These are phyloP conservation scores for Cladosporium sp. DNA, from an alignment of 2,329 filamentous ascomycete species.

Conservation along the genomic window DNA sequence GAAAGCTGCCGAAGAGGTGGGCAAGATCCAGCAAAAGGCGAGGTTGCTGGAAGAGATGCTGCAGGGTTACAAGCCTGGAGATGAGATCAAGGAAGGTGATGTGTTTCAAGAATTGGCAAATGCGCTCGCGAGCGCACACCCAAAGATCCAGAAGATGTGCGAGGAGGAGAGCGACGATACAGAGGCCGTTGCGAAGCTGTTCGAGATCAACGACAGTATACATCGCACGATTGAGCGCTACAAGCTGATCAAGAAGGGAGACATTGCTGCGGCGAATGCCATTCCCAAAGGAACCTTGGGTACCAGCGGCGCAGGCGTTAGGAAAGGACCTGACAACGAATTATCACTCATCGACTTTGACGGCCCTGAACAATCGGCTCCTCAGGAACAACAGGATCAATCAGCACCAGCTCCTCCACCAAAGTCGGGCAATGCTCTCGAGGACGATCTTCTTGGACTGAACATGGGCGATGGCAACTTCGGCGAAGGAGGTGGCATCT, in stretches of 20 bases:
- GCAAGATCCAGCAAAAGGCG: constrained; percentile 93
- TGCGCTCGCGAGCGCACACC: constrained; percentile 86
- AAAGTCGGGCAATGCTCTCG: constrained; percentile 62
- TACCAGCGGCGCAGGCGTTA: constrained; percentile 59
- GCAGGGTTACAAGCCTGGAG: constrained; percentile 75
- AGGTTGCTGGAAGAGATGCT: constrained; percentile 88
- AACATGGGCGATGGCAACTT: constrained; percentile 71
- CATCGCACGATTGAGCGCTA: constrained; percentile 94
- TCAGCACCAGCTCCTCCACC: constrained; percentile 39
- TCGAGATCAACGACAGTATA: constrained; percentile 99
- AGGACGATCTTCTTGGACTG: constrained; percentile 86
- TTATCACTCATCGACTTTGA: constrained; percentile 93
- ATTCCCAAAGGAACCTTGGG: constrained; percentile 78
- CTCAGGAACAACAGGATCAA: constrained; percentile 20
- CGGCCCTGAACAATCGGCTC: constrained; percentile 52
- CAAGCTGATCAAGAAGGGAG: constrained; percentile 92
- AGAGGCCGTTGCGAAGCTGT: constrained; percentile 88
- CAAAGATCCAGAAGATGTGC: constrained; percentile 99
- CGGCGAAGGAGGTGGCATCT: constrained; percentile 75
- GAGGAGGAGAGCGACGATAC: constrained; percentile 97
- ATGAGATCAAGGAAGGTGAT: constrained; percentile 68
- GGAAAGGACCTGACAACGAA: constrained; percentile 68
- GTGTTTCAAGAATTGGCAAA: constrained; percentile 80
- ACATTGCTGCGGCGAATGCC: constrained; percentile 75
- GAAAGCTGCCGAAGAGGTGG: constrained; percentile 92